Conservation (phyloP, 2,329 filamentous ascomycete species). For the Venturia carpophila region DNA sequence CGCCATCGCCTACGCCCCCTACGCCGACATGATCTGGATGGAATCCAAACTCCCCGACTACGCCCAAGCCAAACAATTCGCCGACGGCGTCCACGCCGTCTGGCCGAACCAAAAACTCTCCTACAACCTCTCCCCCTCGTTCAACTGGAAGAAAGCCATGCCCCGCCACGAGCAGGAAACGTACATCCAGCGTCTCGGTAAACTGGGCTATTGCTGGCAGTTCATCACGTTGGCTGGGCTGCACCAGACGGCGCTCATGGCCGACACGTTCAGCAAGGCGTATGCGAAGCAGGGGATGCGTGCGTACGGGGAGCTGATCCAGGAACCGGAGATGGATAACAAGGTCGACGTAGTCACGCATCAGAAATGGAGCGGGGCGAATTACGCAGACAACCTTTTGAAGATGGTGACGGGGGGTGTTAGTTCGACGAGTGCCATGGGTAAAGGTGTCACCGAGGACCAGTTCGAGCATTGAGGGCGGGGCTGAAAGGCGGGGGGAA, state of each 20-base stretch:
- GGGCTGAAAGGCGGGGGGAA: not conserved
- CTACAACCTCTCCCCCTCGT: slow-evolving; percentile 96
- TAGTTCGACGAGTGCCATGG: slow-evolving; percentile 90
- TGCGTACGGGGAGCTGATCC: slow-evolving; percentile 92
- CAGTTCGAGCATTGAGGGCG: slow-evolving; percentile 61
- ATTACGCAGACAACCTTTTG: slow-evolving; percentile 86
- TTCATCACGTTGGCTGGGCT: slow-evolving; percentile 99
- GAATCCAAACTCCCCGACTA: slow-evolving; percentile 42
- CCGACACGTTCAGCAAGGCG: slow-evolving; percentile 76
- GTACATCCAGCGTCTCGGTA: slow-evolving; percentile 82
- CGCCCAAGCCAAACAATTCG: slow-evolving; percentile 21
- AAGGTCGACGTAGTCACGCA: slow-evolving; percentile 94
- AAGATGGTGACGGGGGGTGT: slow-evolving; percentile 97
- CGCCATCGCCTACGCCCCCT: slow-evolving; percentile 84
- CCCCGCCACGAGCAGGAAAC: slow-evolving; percentile 86
- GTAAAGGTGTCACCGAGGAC: slow-evolving; percentile 93
- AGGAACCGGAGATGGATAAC: slow-evolving; percentile 91
- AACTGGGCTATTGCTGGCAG: slow-evolving; percentile 97
- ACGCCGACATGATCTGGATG: slow-evolving; percentile 98
- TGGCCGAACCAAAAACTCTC: slow-evolving; percentile 96
- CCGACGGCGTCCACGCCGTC: slow-evolving; percentile 37
- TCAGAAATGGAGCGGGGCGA: slow-evolving; percentile 97
- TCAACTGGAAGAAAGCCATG: slow-evolving; percentile 99
- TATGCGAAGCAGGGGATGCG: slow-evolving; percentile 83
- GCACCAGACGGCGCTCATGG: slow-evolving; percentile 90